Evolutionary conservation across 2,329 filamentous ascomycete genomes (phyloP), one percentile per base, ranked within the genome.

Genomic region (Escovopsis sp.): DNA sequence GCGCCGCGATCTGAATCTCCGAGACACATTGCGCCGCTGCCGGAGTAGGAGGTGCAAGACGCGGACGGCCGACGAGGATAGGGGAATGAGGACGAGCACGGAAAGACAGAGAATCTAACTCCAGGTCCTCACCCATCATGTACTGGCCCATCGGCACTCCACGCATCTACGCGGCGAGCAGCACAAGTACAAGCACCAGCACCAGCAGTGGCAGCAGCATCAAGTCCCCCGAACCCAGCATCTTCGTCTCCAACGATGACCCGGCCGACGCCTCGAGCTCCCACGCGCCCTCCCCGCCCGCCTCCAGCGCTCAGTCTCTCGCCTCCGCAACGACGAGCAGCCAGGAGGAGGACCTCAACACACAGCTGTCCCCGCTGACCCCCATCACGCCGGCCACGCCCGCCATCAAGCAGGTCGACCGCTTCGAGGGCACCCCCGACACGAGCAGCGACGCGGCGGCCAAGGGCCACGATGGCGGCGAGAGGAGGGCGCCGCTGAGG

Each of bases 81-180:
- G 47, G 40, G 43, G 20, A 20, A 30, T 11, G 11, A 30, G 8
- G 27, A 30, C 27, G 27, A 30, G 3, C 8, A 30, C 27, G 27
- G 5, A 30, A 30, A 30, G 27, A 30, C 27, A 11, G 11, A 30
- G 27, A 30, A 3, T 9, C 27, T 30, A n/a, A n/a, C n/a, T n/a
- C n/a, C 7, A 2, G 35, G 50, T 47, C 49, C 45, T 47, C 20
- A 20, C 20, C 44, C 57, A 69, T 66, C 70, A 93, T 91, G 85
- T 93, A 93, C 72, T 93, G 85, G 85, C 85, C 85, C 56, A 76
- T 87, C 61, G 84, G 83, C 61, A 84, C 84, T 59, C 84, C 85
- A 57, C 79, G 80, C 60, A 79, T 88, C 60, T 89, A 85, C 67
- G 80, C 84, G 57, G 82, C 82, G 53, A 83, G 72, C 65, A 84